phyloP scores from a whole-genome alignment of 352 stramenopile species.

The Nothophytophthora sp. region DNA sequence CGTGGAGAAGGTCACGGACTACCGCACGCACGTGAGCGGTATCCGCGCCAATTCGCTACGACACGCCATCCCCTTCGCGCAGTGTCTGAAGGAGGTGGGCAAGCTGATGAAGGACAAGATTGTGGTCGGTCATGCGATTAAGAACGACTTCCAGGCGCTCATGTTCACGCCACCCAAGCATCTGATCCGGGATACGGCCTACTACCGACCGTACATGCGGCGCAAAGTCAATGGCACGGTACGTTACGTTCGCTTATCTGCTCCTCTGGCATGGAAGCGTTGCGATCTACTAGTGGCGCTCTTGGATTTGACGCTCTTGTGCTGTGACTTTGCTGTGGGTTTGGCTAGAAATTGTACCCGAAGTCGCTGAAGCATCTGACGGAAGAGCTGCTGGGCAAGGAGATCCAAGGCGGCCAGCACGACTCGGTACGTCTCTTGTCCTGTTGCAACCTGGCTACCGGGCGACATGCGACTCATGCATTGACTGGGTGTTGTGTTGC shows the following conservation, averaged over 20 bases:
- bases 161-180: conserved; percentile 85
- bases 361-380: conserved; percentile 82
- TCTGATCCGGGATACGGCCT: conserved; percentile 80
- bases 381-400: conserved; percentile 58
- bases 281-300: too few relatives aligned
- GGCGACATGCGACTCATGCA: not conserved
- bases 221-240: conserved; percentile 85
- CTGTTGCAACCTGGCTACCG: not conserved
- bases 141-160: conserved; percentile 87
- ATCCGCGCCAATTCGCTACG: conserved; percentile 72
- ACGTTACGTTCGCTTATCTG: conserved; percentile 8
- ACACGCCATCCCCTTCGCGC: conserved; percentile 74
- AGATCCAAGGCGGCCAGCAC: conserved; percentile 86
- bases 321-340: conserved; percentile 2
- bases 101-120: conserved; percentile 84
- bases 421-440: conserved; percentile 61
- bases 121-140: conserved; percentile 78
- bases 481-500: not conserved
- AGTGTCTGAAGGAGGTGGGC: conserved; percentile 84
- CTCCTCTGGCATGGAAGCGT: not conserved
- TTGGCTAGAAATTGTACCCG: conserved; percentile 76
- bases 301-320: not conserved
- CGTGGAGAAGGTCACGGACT: conserved; percentile 87
- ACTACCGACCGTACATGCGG: conserved; percentile 87
- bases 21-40: conserved; percentile 85